Base-by-base conservation (phyloP, 148 eudicot species). In the Chenopodium berlandieri region DNA sequence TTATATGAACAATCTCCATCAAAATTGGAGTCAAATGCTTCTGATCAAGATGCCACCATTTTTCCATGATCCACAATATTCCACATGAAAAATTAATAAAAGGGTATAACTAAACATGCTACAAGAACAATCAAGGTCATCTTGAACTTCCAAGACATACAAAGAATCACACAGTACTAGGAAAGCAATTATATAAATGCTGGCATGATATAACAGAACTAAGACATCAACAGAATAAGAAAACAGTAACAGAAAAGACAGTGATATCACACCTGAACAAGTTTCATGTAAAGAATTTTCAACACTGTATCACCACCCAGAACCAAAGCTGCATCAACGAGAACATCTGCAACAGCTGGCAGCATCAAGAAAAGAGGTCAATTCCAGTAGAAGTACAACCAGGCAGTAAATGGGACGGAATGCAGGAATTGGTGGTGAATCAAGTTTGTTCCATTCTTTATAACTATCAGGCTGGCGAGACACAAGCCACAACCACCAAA, bases 291-390 rank as follows among this genome's bases (percentile, higher is more conserved):
- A 54, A 96, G 94, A 83, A 96, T 91, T 81, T 88, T 92, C 68
- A 92, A 86, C 66, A 97, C 88, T 32, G 86, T 82, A 83, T 94
- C 98, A 81, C 99, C 99, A 65, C 99, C 98, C 79, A 96, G 84
- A 80, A 96, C 97, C 81, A 96, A 82, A 48, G 99, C 98, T 56
- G 98, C 97, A 88, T 96, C 99, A 87, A 94, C 89, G 65, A 96
- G 92, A 83, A 96, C 98, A 89, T 96, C 99, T 77, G 97, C 99
- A 76, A 96, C 97, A 88, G 96, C 99, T 96, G 86, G 75, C 83
- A 87, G 79, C 71, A 89, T 77, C 62, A 84, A 75, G 73, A 71
- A 78, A 72, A 76, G 44, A 46, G 37, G 75, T 79, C 63, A 85
- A 58, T 75, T 76, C 74, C 78, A 76, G 69, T 58, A 84, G 22